phyloP scores from a whole-genome alignment of 2,329 filamentous ascomycete species.

The Samsoniella hepiali region DNA sequence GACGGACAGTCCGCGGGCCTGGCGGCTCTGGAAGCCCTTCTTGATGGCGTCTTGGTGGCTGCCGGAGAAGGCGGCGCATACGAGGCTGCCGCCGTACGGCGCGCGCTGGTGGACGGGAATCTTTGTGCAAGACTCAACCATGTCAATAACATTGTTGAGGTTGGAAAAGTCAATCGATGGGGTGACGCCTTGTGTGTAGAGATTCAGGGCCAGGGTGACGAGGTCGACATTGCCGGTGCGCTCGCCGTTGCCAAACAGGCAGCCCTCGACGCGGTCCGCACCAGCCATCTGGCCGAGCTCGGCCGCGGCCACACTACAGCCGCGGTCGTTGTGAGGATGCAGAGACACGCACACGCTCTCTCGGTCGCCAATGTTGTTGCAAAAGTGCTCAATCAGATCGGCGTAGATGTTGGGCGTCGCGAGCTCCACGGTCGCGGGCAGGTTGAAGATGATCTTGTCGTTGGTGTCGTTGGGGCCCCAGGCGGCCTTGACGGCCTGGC shows the following conservation, averaged over 20 bases:
- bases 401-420: constrained; percentile 92
- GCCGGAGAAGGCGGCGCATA: constrained; percentile 89
- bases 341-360: constrained; percentile 86
- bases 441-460: constrained; percentile 85
- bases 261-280: constrained; percentile 90
- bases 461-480: constrained; percentile 80
- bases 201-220: constrained; percentile 85
- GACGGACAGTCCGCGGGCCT: constrained; percentile 53
- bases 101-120: constrained; percentile 87
- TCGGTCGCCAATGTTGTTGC: constrained; percentile 75
- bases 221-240: constrained; percentile 93
- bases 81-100: constrained; percentile 86
- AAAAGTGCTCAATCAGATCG: constrained; percentile 96
- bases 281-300: constrained; percentile 96
- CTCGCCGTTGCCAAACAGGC: constrained; percentile 88
- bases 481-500: constrained; percentile 88
- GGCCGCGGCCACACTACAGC: constrained; percentile 83
- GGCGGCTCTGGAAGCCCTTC: constrained; percentile 76
- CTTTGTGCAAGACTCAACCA: constrained; percentile 90
- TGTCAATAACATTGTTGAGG: constrained; percentile 78
- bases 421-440: constrained; percentile 95
- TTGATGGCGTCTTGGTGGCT: constrained; percentile 96
- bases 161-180: constrained; percentile 90
- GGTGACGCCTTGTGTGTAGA: constrained; percentile 89
- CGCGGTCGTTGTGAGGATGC: constrained; percentile 93